Base-by-base conservation (phyloP, 805 yeast genomes). In the Wickerhamiella dianesei region DNA sequence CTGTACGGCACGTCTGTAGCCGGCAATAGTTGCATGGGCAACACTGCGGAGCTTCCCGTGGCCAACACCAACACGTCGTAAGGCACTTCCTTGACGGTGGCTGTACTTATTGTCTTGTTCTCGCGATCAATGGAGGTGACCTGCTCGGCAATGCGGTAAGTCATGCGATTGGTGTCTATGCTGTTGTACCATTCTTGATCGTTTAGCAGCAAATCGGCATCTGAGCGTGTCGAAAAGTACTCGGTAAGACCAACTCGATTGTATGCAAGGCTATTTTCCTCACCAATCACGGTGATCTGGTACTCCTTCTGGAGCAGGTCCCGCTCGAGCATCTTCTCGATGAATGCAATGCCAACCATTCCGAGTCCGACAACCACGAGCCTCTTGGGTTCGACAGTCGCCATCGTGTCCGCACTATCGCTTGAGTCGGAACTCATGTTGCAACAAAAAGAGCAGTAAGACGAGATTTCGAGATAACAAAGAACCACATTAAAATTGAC, bases 331-430 rank as follows among this genome's bases (percentile, higher is more conserved):
- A 64, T 53, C 46, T 64, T 64, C 48, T 64, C 67, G 16, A 64
- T 47, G 40, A 64, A 63, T 3, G 67, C 59, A 13, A 63, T 48
- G 19, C 66, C 66, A 22, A 63, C 66, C 69, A 64, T 64, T 16
- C 69, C 69, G 4, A 64, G 55, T 17, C 69, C 68, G 25, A 61
- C 60, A n/a, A 64, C 56, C 5, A 64, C 61, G 19, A 64, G 48
- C n/a, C 51, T 53, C 48, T 58, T 53, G 40, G 43, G 35, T 1
- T 36, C 43, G 16, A 19, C 37, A 22, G n/a, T n/a, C n/a, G n/a
- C n/a, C n/a, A 22, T 45, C 29, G 3, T 18, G 48, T 19, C n/a
- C n/a, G n/a, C n/a, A n/a, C n/a, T n/a, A n/a, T n/a, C n/a, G n/a
- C n/a, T n/a, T n/a, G n/a, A n/a, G n/a, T n/a, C n/a, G n/a, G n/a